phyloP scores from a whole-genome alignment of 1,139 yeast genomes.

The Suhomyces guaymorum region DNA sequence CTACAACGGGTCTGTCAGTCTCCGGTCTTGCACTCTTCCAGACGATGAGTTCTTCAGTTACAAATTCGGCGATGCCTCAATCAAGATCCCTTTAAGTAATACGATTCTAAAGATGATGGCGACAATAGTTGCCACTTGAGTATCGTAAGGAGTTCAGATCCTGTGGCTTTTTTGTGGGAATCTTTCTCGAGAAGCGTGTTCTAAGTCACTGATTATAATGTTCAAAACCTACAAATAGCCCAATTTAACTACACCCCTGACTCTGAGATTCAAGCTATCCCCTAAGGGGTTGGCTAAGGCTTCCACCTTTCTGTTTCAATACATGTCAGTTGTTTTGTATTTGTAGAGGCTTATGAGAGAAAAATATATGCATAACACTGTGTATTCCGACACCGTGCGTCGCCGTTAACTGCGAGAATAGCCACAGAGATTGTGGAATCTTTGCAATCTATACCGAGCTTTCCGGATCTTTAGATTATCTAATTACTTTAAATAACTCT shows the following conservation, averaged over 20 bases:
- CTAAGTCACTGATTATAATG: slow-evolving; percentile 31
- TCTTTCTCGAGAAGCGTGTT: slow-evolving; percentile 34
- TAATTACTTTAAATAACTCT: too few species aligned
- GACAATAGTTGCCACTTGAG: slow-evolving; percentile 5
- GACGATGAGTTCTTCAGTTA: slow-evolving; percentile 3
- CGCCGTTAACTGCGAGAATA: too few species aligned
- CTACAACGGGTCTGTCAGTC: slow-evolving; percentile 2
- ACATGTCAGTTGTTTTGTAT: too few species aligned
- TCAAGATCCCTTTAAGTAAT: slow-evolving; percentile 9
- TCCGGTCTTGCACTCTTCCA: slow-evolving; percentile 4
- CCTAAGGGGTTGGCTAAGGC: too few species aligned
- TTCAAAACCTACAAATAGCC: slow-evolving; percentile 27
- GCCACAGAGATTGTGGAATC: too few species aligned
- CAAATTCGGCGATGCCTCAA: slow-evolving; percentile 6
- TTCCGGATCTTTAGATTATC: too few species aligned
- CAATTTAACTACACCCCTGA: slow-evolving; percentile 14
- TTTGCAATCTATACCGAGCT: too few species aligned
- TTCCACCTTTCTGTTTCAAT: too few species aligned
- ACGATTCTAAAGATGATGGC: slow-evolving; percentile 7
- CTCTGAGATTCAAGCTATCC: slow-evolving; percentile 5
- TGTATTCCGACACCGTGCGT: too few species aligned
- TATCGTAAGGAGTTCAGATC: neutral
- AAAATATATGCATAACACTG: too few species aligned
- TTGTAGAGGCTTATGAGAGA: too few species aligned
- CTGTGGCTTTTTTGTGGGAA: slow-evolving; percentile 25